phyloP scores from a whole-genome alignment of 2,329 filamentous ascomycete species.

The Ceratocystis albifundus region DNA sequence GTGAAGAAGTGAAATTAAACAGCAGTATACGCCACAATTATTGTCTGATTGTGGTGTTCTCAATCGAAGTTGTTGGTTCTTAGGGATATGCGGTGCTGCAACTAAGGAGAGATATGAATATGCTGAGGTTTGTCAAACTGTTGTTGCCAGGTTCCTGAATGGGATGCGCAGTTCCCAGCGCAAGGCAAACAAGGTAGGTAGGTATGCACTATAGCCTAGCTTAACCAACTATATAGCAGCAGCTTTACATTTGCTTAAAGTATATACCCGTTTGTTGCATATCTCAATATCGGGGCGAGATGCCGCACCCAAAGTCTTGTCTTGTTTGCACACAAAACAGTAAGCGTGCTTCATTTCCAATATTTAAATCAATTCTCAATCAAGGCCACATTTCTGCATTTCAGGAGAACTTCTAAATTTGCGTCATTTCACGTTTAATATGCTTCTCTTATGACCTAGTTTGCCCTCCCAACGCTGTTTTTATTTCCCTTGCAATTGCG shows the following conservation, averaged over 20 bases:
- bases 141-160: slow-evolving; percentile 18
- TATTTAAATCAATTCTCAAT: not conserved
- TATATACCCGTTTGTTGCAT: slow-evolving; percentile 1
- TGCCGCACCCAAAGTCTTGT: not conserved
- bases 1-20: not conserved
- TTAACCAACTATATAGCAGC: not conserved
- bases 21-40: not conserved
- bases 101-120: not conserved
- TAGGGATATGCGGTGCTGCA: not conserved
- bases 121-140: not conserved
- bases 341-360: not conserved
- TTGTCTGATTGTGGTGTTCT: not conserved
- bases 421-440: not conserved
- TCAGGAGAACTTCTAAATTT: not conserved
- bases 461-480: not conserved
- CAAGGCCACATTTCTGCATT: not conserved
- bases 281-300: too few relatives aligned
- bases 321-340: not conserved
- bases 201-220: not conserved
- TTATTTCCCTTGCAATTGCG: not conserved
- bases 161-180: slow-evolving; percentile 13
- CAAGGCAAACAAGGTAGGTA: not conserved
- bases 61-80: not conserved
- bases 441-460: not conserved
- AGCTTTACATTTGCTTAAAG: not conserved